phyloP scores from a whole-genome alignment of 164 flowering plant genomes.

The Brasenia schreberi region DNA sequence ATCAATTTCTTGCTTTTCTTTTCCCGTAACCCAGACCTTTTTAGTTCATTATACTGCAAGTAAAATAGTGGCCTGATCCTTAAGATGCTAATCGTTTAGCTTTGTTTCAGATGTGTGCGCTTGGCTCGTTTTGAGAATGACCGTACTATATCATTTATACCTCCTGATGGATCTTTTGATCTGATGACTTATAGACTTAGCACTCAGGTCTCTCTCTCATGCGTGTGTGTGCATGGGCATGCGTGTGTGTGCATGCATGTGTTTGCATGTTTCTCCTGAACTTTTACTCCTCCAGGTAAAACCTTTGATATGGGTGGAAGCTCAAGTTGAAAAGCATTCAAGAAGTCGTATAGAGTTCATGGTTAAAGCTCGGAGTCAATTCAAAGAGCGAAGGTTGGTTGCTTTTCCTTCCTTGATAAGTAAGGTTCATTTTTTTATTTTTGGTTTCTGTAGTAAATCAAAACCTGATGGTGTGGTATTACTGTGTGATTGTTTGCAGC shows the following conservation, averaged over 20 bases:
- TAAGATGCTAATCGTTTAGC: not conserved
- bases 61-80: not conserved
- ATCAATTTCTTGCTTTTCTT: not conserved
- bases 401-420: not conserved
- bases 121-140: conserved; percentile 98
- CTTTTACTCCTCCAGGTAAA: conserved; percentile 45
- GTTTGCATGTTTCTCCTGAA: not conserved
- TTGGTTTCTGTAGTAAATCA: not conserved
- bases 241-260: too few species aligned
- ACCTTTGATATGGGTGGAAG: conserved; percentile 98
- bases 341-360: conserved; percentile 83
- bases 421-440: not conserved
- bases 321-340: conserved; percentile 90
- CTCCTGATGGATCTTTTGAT: conserved; percentile 98
- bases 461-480: not conserved
- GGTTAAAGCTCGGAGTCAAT: conserved; percentile 96
- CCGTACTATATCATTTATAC: conserved; percentile 91
- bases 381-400: conserved; percentile 90
- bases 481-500: conserved; percentile 20
- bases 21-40: not conserved
- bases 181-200: conserved; percentile 94
- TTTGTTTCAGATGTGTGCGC: conserved; percentile 74
- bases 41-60: not conserved
- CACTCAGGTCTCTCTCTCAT: conserved; percentile 49
- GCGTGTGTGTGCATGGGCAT: too few species aligned